Evolutionary conservation across 1,139 yeast species (phyloP), one percentile per base, ranked within the genome.

Genomic region (Starmera stellimalicola): DNA sequence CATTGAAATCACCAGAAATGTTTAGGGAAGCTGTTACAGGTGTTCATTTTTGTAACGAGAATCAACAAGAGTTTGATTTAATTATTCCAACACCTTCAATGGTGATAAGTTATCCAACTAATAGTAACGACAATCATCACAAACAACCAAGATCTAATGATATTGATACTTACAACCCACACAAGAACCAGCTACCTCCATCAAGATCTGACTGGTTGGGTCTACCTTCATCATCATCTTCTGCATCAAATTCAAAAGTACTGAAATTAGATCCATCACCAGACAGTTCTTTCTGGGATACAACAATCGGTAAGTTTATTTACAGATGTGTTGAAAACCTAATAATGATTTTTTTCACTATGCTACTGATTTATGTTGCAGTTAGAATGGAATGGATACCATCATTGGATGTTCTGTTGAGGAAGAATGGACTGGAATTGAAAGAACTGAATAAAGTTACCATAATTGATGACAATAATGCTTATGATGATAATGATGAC

Each of bases 311-410:
- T 2, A 48, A 57, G 19, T 65, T 61, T 51, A 54, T 46, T 40
- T 62, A 43, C 51, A 63, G 70, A 36, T 54, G 73, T 17, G 42
- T 70, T 26, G 81, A 75, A 47, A 75, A 73, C 41, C 54, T 71
- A 3, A 51, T 68, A 17, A 65, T 73, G 14, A 54, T 73, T 24
- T 32, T 64, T 14, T 48, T 65, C 35, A 40, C 65, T 40, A 41
- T 57, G 32, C 42, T 59, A 29, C 27, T 58, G 33, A 36, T 62
- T 34, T 44, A 55, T 36, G 40, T 60, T 20, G 48, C 68, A 35
- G 58, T 68, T 43, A 49, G 60, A 31, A 48, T 63, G 36, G 62
- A 63, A 19, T 53, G 65, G 51, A 41, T 64, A 11, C 68, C 66
- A 15, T 69, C 60, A 37, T 46, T 57, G 34, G 51, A 44, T 36